Evolutionary conservation across 179 eudicot species (phyloP), one percentile per base, ranked within the genome.

Genomic region (Silene noctiflora): DNA sequence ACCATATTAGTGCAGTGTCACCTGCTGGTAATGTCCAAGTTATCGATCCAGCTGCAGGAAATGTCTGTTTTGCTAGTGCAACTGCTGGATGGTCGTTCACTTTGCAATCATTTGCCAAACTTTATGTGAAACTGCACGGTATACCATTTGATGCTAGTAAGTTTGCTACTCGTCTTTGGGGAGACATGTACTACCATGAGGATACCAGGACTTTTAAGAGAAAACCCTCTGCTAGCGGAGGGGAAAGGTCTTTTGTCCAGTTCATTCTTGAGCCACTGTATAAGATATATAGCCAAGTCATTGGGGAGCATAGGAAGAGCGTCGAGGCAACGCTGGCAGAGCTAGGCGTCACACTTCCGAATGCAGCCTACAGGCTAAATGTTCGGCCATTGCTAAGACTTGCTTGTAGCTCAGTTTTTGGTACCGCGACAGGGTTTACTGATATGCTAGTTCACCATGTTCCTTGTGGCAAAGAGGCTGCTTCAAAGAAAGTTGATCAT

Each of bases 21-120:
- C 92, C 98, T 69, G 97, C 98, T 69, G 97, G 96, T 42, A 77
- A 86, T 79, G 91, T 88, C 59, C 98, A 96, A 84, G 74, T 84
- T 20, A 86, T 96, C 74, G 99, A 96, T 79, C 99, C 99, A 21
- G 89, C 85, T 59, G 87, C 84, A 67, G 99, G 99, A 73, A 96
- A 96, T 77, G 97, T 96, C 33, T 96, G 99, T 77, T 93, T 96
- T 85, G 98, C 99, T 60, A 90, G 96, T 81, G 98, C 92, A 24
- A 93, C 87, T 75, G 99, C 98, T 1, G 98, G 99, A 75, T 96
- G 99, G 99, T 96, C 97, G 20, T 96, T 96, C 80, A 96, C 97
- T 48, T 78, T 96, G 80, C 99, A 86, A 59, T 93, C 99, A 67
- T 96, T 93, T 86, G 98, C 99, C 10, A 96, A 96, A 81, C 85